phyloP scores from a whole-genome alignment of 2,329 filamentous ascomycete genomes.

The Geosmithia flava region DNA sequence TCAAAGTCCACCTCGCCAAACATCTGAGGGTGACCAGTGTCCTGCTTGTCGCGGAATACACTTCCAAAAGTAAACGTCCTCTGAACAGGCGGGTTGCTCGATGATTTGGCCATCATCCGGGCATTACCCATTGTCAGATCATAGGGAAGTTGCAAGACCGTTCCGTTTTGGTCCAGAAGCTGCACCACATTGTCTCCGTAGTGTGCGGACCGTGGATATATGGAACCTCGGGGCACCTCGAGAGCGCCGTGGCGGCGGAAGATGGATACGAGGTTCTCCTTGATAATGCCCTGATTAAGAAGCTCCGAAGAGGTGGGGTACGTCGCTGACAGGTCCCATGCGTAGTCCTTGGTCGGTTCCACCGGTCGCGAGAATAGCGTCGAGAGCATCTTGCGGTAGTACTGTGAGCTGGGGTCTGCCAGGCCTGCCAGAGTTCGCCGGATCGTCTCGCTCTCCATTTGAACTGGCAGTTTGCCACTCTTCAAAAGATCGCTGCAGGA shows the following conservation, averaged over 20 bases:
- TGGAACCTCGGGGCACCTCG: slow-evolving; percentile 58
- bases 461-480: slow-evolving; percentile 76
- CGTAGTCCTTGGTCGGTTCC: slow-evolving; percentile 69
- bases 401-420: slow-evolving; percentile 71
- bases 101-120: slow-evolving; percentile 63
- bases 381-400: slow-evolving; percentile 83
- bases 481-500: slow-evolving; percentile 72
- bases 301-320: slow-evolving; percentile 45
- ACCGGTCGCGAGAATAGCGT: slow-evolving; percentile 67
- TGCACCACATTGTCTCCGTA: slow-evolving; percentile 66
- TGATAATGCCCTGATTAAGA: slow-evolving; percentile 60
- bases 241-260: slow-evolving; percentile 86
- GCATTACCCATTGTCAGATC: slow-evolving; percentile 87
- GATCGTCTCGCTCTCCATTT: slow-evolving; percentile 88
- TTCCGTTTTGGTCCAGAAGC: slow-evolving; percentile 71
- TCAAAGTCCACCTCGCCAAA: slow-evolving; percentile 93
- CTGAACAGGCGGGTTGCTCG: slow-evolving; percentile 47
- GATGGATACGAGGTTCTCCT: slow-evolving; percentile 60
- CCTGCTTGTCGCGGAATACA: slow-evolving; percentile 70
- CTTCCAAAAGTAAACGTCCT: slow-evolving; percentile 79
- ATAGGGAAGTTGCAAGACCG: slow-evolving; percentile 86
- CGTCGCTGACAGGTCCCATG: slow-evolving; percentile 59
- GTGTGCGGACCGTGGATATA: slow-evolving; percentile 74
- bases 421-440: slow-evolving; percentile 70
- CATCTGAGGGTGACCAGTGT: slow-evolving; percentile 69